These are phyloP conservation scores for Termitomyces eurrhizus DNA, from an alignment of 768 basidiomycete species.

Conservation along the genomic window DNA sequence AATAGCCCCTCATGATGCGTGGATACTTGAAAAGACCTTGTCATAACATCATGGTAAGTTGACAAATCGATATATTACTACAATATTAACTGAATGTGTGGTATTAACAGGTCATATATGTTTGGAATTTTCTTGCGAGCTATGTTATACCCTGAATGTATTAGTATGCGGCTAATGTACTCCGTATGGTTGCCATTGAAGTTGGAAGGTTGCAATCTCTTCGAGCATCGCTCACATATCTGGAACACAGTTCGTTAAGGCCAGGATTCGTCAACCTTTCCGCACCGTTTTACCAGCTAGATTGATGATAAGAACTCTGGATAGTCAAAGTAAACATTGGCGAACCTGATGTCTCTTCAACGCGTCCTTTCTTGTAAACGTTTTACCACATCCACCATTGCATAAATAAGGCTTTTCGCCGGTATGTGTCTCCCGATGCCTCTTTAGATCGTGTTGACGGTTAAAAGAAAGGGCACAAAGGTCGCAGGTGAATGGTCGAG, in stretches of 20 bases:
- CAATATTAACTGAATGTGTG: background rate
- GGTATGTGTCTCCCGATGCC: constrained; percentile 81
- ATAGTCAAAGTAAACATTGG: constrained; percentile 8
- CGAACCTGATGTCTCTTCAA: constrained; percentile 81
- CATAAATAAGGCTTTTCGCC: constrained; percentile 83
- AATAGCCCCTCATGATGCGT: constrained; percentile 78
- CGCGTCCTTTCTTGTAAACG: constrained; percentile 84
- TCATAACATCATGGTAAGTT: constrained; percentile 16
- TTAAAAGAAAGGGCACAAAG: constrained; percentile 81
- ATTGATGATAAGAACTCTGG: constrained; percentile 14
- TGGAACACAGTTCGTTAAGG: constrained; percentile 20
- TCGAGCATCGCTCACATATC: constrained; percentile 4
- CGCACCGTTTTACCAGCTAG: constrained; percentile 77
- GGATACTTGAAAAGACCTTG: constrained; percentile 73
- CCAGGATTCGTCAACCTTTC: constrained; percentile 58
- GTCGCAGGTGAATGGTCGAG: constrained; percentile 63
- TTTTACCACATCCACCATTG: constrained; percentile 83
- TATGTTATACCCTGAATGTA: constrained; percentile 13
- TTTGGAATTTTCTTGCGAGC: constrained; percentile 8
- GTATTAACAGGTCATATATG: constrained; percentile 4
- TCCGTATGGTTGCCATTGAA: constrained; percentile 6
- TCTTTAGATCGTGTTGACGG: constrained; percentile 80
- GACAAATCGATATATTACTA: background rate
- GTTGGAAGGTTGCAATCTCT: background rate
- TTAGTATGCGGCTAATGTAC: constrained; percentile 11